Conservation (phyloP, 305 asterid genomes). For the Fraxinus latifolia region DNA sequence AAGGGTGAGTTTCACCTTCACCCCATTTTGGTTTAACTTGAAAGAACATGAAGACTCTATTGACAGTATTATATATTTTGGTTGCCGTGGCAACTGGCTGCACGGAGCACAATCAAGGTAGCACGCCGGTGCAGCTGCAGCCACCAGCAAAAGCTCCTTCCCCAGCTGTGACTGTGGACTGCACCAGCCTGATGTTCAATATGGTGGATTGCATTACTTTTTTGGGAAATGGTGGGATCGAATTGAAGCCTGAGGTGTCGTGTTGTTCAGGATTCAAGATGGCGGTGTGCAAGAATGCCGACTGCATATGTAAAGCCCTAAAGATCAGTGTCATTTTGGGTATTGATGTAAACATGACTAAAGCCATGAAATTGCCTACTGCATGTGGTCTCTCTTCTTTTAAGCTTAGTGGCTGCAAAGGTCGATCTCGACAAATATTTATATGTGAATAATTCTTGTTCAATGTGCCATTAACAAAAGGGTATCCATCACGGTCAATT, state of each 20-base stretch:
- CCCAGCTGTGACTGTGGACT: neutral
- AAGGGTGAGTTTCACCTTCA: neutral
- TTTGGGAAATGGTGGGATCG: slow-evolving; percentile 16
- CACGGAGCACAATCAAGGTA: neutral
- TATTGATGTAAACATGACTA: slow-evolving; percentile 22
- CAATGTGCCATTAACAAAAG: too few relatives aligned
- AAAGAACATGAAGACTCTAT: neutral
- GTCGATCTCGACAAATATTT: neutral
- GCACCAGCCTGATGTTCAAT: slow-evolving; percentile 13
- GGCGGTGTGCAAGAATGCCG: slow-evolving; percentile 16
- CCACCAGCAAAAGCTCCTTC: neutral
- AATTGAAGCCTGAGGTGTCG: slow-evolving; percentile 14
- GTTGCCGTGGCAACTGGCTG: neutral
- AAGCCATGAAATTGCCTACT: slow-evolving; percentile 25
- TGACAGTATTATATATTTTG: neutral
- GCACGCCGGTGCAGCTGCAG: neutral
- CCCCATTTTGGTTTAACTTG: neutral
- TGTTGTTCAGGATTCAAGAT: slow-evolving; percentile 31
- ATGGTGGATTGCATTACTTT: slow-evolving; percentile 29
- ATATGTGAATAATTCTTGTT: too few relatives aligned
- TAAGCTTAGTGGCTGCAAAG: slow-evolving; percentile 13
- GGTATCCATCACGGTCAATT: too few relatives aligned
- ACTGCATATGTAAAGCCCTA: slow-evolving; percentile 31
- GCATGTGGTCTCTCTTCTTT: slow-evolving; percentile 23
- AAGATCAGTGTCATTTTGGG: slow-evolving; percentile 11